Conservation (phyloP, 2,329 filamentous ascomycete species). For the Lizonia empirigonia region DNA sequence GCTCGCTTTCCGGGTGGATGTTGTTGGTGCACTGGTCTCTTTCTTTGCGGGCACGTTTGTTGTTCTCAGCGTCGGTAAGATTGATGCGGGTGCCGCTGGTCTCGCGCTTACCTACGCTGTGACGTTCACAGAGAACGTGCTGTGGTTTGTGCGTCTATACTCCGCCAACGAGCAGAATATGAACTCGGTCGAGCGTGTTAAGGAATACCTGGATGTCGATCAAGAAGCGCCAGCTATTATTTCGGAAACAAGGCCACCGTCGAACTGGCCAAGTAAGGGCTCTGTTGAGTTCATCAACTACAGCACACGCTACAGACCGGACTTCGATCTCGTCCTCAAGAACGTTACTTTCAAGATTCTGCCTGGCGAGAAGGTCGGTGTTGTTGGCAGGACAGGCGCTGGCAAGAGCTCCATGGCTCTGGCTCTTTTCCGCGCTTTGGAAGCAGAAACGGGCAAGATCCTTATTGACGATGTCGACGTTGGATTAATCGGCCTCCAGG, state of each 20-base stretch:
- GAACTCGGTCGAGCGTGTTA: constrained; percentile 97
- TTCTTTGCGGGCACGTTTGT: constrained; percentile 95
- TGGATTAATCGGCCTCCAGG: constrained; percentile 85
- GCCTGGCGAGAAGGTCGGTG: constrained; percentile 89
- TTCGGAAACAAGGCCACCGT: constrained; percentile 75
- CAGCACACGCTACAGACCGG: constrained; percentile 84
- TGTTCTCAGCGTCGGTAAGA: constrained; percentile 77
- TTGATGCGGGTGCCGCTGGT: constrained; percentile 90
- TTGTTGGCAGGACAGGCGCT: constrained; percentile 92
- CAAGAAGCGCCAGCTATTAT: constrained; percentile 84
- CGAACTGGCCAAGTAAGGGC: constrained; percentile 84
- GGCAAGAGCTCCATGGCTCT: constrained; percentile 95
- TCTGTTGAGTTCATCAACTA: constrained; percentile 88
- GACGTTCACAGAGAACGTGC: constrained; percentile 93
- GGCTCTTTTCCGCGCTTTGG: constrained; percentile 89
- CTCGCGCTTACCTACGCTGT: constrained; percentile 95
- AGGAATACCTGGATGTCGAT: constrained; percentile 95
- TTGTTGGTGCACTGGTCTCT: constrained; percentile 86
- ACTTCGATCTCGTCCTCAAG: constrained; percentile 85
- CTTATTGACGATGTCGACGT: constrained; percentile 92
- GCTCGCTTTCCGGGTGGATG: constrained; percentile 90
- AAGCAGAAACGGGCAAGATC: constrained; percentile 88
- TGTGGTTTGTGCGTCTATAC: constrained; percentile 95
- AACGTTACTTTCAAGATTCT: constrained; percentile 85
- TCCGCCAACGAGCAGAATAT: constrained; percentile 98